Evolutionary conservation across 139 green algal species (phyloP), one percentile per base, ranked within the genome.

Genomic region (Chlorella vulgaris): DNA sequence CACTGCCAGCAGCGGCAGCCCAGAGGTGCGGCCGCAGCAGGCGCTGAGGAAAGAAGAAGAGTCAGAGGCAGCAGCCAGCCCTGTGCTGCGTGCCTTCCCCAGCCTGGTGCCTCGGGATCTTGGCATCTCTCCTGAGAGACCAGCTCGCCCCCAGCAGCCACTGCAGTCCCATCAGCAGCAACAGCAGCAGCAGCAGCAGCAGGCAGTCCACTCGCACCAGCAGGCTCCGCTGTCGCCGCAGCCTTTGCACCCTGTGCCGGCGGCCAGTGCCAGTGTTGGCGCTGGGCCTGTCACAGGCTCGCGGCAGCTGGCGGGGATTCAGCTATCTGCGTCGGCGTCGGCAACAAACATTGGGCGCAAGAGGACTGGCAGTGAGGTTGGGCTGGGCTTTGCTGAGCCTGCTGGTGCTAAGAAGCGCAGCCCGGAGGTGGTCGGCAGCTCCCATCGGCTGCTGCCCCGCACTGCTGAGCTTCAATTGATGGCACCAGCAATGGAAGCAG

Each of bases 301-400:
- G n/a, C n/a, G n/a, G n/a, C n/a, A n/a, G n/a, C n/a, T n/a, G n/a
- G n/a, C n/a, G n/a, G n/a, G n/a, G n/a, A n/a, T n/a, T n/a, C n/a
- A n/a, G n/a, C n/a, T n/a, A n/a, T n/a, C n/a, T n/a, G n/a, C n/a
- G n/a, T n/a, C n/a, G n/a, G n/a, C n/a, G n/a, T n/a, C n/a, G n/a
- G n/a, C n/a, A n/a, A n/a, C 70, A 6, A 65, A 43, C 7, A 79
- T 79, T 26, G 73, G 73, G 3, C 53, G 73, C 51, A 79, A 79
- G 73, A 33, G 73, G 1, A 31, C 51, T 1, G 62, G 42, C 38
- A 79, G 73, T 7, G 73, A 79, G 73, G 73, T 38, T 3, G 53
- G 24, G 4, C 38, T 31, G 15, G n/a, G 5, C 22, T 21, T 19
- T 15, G 73, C 40, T 33, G 53, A 29, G 2, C 73, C 73, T 21